Base-by-base conservation (phyloP, 495 filamentous ascomycete species). In the Hypomontagnella monticulosa region DNA sequence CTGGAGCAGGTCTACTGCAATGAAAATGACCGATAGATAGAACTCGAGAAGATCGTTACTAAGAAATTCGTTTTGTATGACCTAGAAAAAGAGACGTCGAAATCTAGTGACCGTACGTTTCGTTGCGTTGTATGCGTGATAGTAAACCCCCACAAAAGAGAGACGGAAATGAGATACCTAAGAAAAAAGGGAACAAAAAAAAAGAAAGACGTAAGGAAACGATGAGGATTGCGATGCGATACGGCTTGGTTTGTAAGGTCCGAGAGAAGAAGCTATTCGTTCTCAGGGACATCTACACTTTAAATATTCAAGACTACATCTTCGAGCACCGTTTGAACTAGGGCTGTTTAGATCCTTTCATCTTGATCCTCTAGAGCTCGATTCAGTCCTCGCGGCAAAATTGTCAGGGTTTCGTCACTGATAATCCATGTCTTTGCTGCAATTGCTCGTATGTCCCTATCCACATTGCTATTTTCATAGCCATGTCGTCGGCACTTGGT, bases 201-300 rank as follows among this genome's bases (percentile, higher is more conserved):
- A 66, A 73, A 69, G 71, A 59, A 71, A 66, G 60, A 70, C 62
- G 61, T 18, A 62, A 71, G 50, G 61, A 63, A 61, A 73, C 41
- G 37, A 53, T 65, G 50, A 47, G 30, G 41, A 63, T 36, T 63
- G 37, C 20, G 38, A 23, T 63, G 63, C 62, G 53, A 48, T 38
- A 57, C 38, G n/a, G 46, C 14, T 46, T 65, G 19, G 37, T 59
- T 61, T n/a, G 32, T 62, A 61, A 51, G 47, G 59, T 52, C 51
- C 10, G 16, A 55, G 34, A 51, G 61, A 63, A 9, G 54, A 33
- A 36, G 50, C 2, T 8, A 14, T 46, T 30, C 20, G 12, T 38
- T 40, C 23, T 49, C 18, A 54, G 44, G 60, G 38, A 40, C 12
- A 3, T 46, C 51, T 40, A 42, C 30, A 47, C n/a, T 49, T 69